A percentile compares a stretch with the other conserved stretches of the same genome.
These are phyloP conservation scores for Lentinula sp. DNA, from an alignment of 768 basidiomycete genomes.

Conservation along the genomic window DNA sequence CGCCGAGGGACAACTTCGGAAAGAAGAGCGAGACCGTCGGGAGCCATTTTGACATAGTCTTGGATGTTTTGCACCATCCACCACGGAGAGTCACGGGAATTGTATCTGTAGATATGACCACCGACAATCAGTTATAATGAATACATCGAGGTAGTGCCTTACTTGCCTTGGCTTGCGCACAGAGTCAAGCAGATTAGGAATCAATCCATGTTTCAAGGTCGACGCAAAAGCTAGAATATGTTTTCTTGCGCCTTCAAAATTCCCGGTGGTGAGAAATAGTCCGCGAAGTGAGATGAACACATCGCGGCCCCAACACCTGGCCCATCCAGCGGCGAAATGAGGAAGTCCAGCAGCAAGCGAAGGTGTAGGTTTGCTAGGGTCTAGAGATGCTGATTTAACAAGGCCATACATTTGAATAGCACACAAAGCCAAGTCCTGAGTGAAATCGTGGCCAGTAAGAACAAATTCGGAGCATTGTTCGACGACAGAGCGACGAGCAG, in stretches of 20 bases:
- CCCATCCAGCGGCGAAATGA: slow-evolving; percentile 92
- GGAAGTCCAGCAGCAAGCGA: slow-evolving; percentile 93
- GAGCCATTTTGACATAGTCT: slow-evolving; percentile 80
- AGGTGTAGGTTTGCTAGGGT: slow-evolving; percentile 62
- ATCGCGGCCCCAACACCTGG: slow-evolving; percentile 94
- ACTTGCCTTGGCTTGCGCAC: slow-evolving; percentile 72
- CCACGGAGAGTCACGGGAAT: slow-evolving; percentile 98
- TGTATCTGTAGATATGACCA: slow-evolving; percentile 49
- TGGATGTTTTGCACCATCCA: slow-evolving; percentile 99
- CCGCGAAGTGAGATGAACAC: slow-evolving; percentile 93
- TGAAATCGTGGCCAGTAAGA: slow-evolving; percentile 79
- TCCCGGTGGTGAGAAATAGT: slow-evolving; percentile 89
- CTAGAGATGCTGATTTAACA: slow-evolving; percentile 87
- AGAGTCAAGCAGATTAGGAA: slow-evolving; percentile 94
- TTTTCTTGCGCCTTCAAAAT: slow-evolving; percentile 75
- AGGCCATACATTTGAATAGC: slow-evolving; percentile 87
- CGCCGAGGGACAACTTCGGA: slow-evolving; percentile 83
- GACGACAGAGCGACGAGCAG: slow-evolving; percentile 73
- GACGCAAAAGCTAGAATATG: slow-evolving; percentile 94
- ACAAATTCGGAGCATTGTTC: slow-evolving; percentile 90
- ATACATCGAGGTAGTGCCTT: background rate
- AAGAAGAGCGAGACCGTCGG: slow-evolving; percentile 78
- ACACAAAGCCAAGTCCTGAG: slow-evolving; percentile 83
- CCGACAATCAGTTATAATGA: background rate
- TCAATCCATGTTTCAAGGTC: slow-evolving; percentile 91